Evolutionary conservation across 768 basidiomycete species (phyloP).

Genomic region (Sporobolomyces phaffii): DNA sequence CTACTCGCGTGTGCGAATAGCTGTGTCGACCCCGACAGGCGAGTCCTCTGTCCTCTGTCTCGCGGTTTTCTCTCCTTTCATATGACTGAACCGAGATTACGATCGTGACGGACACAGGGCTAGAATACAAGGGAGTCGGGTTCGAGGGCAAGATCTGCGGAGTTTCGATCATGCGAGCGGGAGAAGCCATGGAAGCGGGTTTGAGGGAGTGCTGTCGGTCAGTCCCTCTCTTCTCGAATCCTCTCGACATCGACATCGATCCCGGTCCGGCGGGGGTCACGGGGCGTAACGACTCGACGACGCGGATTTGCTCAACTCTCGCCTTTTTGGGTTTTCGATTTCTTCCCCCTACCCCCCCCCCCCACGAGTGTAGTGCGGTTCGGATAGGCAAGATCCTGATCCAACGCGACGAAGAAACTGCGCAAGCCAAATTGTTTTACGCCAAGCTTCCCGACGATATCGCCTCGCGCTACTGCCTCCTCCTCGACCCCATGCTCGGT

Average conservation of each 20-base stretch:
- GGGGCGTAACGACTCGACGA: no score
- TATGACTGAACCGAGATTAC: no score
- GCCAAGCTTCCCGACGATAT: slow-evolving; percentile 87
- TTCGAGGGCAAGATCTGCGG: slow-evolving; percentile 71
- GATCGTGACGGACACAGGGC: slow-evolving; percentile 53
- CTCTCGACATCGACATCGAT: no score
- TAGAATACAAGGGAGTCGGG: slow-evolving; percentile 78
- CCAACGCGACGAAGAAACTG: slow-evolving; percentile 95
- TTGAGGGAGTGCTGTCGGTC: slow-evolving; percentile 90
- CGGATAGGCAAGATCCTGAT: slow-evolving; percentile 98
- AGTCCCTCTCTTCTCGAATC: slow-evolving; percentile 50
- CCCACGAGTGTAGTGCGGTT: no score
- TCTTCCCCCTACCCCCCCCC: no score
- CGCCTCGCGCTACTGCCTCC: slow-evolving; percentile 77
- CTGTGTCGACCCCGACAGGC: slow-evolving; percentile 75
- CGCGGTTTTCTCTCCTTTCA: neutral
- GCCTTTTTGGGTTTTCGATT: no score
- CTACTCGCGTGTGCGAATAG: no score
- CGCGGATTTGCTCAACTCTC: no score
- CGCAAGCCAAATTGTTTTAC: slow-evolving; percentile 73
- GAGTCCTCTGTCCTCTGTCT: slow-evolving; percentile 28
- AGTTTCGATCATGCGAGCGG: slow-evolving; percentile 60
- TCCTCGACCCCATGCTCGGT: slow-evolving; percentile 98
- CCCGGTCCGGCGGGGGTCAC: no score
- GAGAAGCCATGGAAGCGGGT: slow-evolving; percentile 98